Conservation (phyloP, 2,329 filamentous ascomycete genomes). For the Pseudohalonectria lignicola region DNA sequence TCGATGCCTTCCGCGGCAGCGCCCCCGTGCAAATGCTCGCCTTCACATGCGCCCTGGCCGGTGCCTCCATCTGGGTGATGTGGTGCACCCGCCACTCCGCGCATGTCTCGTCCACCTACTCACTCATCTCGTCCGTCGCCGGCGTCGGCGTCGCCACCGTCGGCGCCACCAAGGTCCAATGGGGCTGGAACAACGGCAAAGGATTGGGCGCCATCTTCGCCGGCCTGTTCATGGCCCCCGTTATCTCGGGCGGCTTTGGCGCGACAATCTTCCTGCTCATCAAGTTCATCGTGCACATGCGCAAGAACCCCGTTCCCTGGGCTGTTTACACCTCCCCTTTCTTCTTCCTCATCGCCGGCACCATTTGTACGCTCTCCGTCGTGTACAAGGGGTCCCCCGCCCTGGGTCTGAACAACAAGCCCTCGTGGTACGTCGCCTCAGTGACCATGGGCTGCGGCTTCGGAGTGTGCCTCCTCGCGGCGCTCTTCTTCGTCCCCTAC, state of each 20-base stretch:
- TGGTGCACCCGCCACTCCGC: constrained; percentile 67
- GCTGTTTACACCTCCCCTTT: constrained; percentile 63
- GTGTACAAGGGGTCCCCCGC: constrained; percentile 73
- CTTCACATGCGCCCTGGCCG: constrained; percentile 53
- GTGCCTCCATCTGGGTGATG: constrained; percentile 64
- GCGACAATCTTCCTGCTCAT: constrained; percentile 63
- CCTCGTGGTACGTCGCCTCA: constrained; percentile 52
- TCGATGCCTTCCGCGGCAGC: constrained; percentile 43
- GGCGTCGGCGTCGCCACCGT: constrained; percentile 59
- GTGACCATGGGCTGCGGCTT: constrained; percentile 55
- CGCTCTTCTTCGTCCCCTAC: constrained; percentile 64
- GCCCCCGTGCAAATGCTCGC: constrained; percentile 59
- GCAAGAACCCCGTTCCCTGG: constrained; percentile 61
- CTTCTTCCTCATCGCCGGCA: constrained; percentile 68
- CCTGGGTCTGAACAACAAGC: constrained; percentile 54
- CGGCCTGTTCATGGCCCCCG: constrained; percentile 59
- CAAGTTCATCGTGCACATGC: constrained; percentile 59
- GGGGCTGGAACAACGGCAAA: constrained; percentile 59
- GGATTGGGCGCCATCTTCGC: constrained; percentile 64
- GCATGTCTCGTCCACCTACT: constrained; percentile 65
- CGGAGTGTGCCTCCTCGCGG: constrained; percentile 47
- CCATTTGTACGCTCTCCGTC: constrained; percentile 64
- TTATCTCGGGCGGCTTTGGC: constrained; percentile 53
- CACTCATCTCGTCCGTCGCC: constrained; percentile 56
- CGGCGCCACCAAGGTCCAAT: constrained; percentile 49